Conservation (phyloP, 768 basidiomycete species). For the Lactifluus rugatus region DNA sequence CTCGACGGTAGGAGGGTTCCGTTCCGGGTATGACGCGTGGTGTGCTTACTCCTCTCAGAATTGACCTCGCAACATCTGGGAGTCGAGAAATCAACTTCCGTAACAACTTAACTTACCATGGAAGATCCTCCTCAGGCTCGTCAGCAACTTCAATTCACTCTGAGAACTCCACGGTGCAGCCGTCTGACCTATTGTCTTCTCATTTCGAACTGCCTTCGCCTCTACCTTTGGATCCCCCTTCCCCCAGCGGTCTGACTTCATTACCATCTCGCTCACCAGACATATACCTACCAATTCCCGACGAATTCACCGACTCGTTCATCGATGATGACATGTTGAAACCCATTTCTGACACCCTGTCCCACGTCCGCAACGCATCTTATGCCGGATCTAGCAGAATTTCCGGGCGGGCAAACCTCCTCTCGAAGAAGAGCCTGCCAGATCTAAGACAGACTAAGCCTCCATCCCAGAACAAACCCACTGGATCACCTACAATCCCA, state of each 20-base stretch:
- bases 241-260: constrained; percentile 21
- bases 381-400: constrained; percentile 33
- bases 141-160: constrained; percentile 47
- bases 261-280: constrained; percentile 46
- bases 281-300: constrained; percentile 46
- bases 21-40: not conserved
- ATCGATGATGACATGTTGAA: constrained; percentile 35
- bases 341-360: constrained; percentile 13
- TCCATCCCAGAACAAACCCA: constrained; percentile 25
- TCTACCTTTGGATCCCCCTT: constrained; percentile 39
- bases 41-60: constrained; percentile 23
- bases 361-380: constrained; percentile 44
- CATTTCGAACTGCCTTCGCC: constrained; percentile 37
- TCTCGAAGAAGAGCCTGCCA: constrained; percentile 76
- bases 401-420: constrained; percentile 31
- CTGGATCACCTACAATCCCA: constrained; percentile 1
- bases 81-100: not conserved
- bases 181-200: constrained; percentile 1
- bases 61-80: not conserved
- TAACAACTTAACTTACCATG: constrained; percentile 28
- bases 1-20: constrained; percentile 30
- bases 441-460: constrained; percentile 56
- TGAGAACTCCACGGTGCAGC: not conserved
- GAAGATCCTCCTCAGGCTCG: constrained; percentile 52
- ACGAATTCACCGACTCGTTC: constrained; percentile 39